Evolutionary conservation across 2,329 filamentous ascomycete species (phyloP).

Genomic region (Cordyceps cateniannulata): DNA sequence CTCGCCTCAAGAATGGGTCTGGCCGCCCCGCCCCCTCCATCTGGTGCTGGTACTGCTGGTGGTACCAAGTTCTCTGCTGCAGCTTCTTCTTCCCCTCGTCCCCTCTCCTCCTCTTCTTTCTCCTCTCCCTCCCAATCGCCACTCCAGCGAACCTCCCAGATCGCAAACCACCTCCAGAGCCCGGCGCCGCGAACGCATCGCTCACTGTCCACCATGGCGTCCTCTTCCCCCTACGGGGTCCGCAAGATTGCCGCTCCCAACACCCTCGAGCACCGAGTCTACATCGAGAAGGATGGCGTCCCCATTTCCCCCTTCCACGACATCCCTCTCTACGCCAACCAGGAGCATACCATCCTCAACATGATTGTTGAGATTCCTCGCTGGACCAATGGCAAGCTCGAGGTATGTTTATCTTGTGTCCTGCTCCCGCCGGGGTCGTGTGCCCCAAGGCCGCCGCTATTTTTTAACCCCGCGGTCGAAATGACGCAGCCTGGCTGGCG

Average conservation of each 20-base stretch:
- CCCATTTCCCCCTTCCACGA: slow-evolving; percentile 97
- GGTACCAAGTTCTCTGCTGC: slow-evolving; percentile 14
- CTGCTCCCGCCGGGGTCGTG: neutral
- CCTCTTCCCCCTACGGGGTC: slow-evolving; percentile 61
- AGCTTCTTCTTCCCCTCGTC: slow-evolving; percentile 17
- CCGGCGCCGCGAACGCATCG: slow-evolving; percentile 20
- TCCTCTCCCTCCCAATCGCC: slow-evolving; percentile 35
- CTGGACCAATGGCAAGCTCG: slow-evolving; percentile 99
- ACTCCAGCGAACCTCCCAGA: slow-evolving; percentile 44
- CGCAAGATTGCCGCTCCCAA: slow-evolving; percentile 86
- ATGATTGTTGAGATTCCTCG: slow-evolving; percentile 99
- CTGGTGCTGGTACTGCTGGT: slow-evolving; percentile 9
- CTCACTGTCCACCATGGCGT: slow-evolving; percentile 42
- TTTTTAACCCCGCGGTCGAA: neutral
- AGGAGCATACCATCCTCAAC: slow-evolving; percentile 93
- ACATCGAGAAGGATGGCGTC: slow-evolving; percentile 94
- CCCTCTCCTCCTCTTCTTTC: slow-evolving; percentile 15
- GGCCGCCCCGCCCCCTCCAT: slow-evolving; percentile 34
- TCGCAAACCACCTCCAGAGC: slow-evolving; percentile 48
- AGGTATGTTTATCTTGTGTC: slow-evolving; percentile 56
- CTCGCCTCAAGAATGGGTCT: slow-evolving; percentile 18
- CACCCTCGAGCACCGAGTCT: slow-evolving; percentile 95
- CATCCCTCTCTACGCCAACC: slow-evolving; percentile 94
- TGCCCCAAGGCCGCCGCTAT: neutral
- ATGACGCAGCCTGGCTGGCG: slow-evolving; percentile 6